Base-by-base conservation (phyloP, 2,329 filamentous ascomycete species). In the Knufia petricola region DNA sequence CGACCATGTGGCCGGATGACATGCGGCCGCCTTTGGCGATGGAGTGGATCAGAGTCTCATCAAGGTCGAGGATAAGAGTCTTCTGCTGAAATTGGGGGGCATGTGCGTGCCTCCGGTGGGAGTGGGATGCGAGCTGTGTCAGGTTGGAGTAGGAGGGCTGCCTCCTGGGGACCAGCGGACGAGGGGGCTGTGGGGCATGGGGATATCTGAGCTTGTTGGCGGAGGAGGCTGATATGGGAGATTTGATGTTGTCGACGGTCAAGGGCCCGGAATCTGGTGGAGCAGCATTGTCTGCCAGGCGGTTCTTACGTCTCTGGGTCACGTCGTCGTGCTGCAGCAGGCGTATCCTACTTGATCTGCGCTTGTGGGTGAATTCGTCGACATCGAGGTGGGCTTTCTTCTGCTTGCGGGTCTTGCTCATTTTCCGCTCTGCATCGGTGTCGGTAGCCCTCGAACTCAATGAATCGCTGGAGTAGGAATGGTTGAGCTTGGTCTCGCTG, bases 1-100 rank as follows among this genome's bases (percentile, higher is more conserved):
- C 92, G 46, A 98, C 89, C 92, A 98, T 98, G 68, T 98, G 92
- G 15, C 92, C 92, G 17, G 87, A 90, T 60, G 87, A 90, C 83
- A 95, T 95, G 51, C 90, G 80, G 46, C 90, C 89, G 24, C 92
- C 92, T 65, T 95, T 95, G 52, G 90, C 89, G 77, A 96, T 88
- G 66, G 88, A 95, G 73, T 98, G 92, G 58, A 98, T 98, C 57
- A 98, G 71, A 0, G 92, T 98, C 68, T 98, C 92, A 66, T 98
- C 92, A 15, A 98, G 78, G 64, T 98, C 92, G 46, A 98, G 75
- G 55, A 98, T 89, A 51, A 98, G 70, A 0, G 92, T 98, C 73
- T 98, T 98, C 61, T 92, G 84, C 52, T 83, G 81, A 1, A 51
- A 26, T 9, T 49, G 32, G 12, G 50, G 52, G 13, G 47, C 42